Conservation (phyloP, 2,329 filamentous ascomycete genomes). For the Botrytis pseudocinerea region DNA sequence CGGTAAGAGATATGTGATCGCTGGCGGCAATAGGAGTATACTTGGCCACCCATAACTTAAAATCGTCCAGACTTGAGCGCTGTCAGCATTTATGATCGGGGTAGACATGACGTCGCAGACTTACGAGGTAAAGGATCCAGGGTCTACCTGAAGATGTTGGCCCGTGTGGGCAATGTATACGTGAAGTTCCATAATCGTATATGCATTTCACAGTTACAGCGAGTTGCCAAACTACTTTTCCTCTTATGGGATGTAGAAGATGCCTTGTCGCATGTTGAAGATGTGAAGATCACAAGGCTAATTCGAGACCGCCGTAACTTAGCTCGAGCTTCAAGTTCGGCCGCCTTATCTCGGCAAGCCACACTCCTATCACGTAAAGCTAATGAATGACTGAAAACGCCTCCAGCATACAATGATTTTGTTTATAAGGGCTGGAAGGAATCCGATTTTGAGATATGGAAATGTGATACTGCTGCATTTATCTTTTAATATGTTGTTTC, state of each 20-base stretch:
- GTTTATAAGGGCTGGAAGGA: neutral
- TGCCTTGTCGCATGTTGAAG: constrained; percentile 28
- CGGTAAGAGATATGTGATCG: constrained; percentile 84
- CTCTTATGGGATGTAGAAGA: constrained; percentile 25
- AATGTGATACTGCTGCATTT: neutral
- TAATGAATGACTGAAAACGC: neutral
- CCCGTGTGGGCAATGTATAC: constrained; percentile 93
- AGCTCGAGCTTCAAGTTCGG: neutral
- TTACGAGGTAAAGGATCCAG: constrained; percentile 72
- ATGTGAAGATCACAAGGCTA: constrained; percentile 30
- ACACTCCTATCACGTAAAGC: constrained; percentile 5
- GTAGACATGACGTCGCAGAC: constrained; percentile 40
- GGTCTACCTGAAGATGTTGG: constrained; percentile 78
- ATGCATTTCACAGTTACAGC: constrained; percentile 36
- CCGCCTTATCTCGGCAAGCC: constrained; percentile 22
- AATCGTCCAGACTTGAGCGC: constrained; percentile 69
- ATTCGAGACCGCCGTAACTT: neutral
- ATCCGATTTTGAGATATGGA: neutral
- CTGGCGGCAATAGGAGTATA: constrained; percentile 72
- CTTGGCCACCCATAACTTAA: constrained; percentile 77
- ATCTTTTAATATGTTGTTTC: neutral
- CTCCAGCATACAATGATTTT: neutral
- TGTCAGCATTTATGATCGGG: constrained; percentile 16
- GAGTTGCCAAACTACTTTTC: constrained; percentile 31
- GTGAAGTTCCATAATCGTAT: constrained; percentile 74